Conservation (phyloP, 441 rosid species). For the Pelargonium myrrhifolium region DNA sequence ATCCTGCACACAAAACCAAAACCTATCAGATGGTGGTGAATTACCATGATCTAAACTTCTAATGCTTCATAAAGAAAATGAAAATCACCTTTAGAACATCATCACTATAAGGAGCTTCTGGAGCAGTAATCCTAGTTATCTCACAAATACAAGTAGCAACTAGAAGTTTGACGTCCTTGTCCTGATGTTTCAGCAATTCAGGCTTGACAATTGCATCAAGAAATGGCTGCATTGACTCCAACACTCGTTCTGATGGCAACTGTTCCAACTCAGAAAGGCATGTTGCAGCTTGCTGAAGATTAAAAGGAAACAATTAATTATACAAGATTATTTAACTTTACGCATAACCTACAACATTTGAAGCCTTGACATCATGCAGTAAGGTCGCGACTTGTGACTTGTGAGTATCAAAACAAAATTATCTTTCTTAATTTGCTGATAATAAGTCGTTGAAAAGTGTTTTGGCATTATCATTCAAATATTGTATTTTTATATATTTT, state of each 20-base stretch:
- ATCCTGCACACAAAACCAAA: constrained; percentile 39
- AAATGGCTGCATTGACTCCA: constrained; percentile 82
- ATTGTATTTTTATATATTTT: neutral
- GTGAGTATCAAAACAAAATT: neutral
- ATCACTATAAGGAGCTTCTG: constrained; percentile 94
- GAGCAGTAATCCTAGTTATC: constrained; percentile 98
- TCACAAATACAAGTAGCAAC: constrained; percentile 96
- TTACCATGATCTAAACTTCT: neutral
- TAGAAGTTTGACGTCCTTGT: constrained; percentile 91
- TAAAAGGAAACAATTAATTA: constrained; percentile 14
- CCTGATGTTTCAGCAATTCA: constrained; percentile 85
- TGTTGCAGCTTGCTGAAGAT: constrained; percentile 79
- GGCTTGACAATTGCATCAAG: constrained; percentile 78
- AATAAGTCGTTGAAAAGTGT: neutral
- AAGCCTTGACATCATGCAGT: constrained; percentile 11
- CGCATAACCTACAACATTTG: neutral
- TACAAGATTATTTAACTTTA: constrained; percentile 5
- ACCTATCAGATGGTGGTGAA: neutral
- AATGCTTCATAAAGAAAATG: constrained; percentile 11
- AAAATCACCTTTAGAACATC: constrained; percentile 71
- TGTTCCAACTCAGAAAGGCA: constrained; percentile 89
- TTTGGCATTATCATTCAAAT: neutral
- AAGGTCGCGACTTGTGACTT: constrained; percentile 2
- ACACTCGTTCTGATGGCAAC: constrained; percentile 57
- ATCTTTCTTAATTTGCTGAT: neutral